These are phyloP conservation scores for Xanthoconium separans DNA, from an alignment of 1,284 basidiomycete species.

Conservation along the genomic window DNA sequence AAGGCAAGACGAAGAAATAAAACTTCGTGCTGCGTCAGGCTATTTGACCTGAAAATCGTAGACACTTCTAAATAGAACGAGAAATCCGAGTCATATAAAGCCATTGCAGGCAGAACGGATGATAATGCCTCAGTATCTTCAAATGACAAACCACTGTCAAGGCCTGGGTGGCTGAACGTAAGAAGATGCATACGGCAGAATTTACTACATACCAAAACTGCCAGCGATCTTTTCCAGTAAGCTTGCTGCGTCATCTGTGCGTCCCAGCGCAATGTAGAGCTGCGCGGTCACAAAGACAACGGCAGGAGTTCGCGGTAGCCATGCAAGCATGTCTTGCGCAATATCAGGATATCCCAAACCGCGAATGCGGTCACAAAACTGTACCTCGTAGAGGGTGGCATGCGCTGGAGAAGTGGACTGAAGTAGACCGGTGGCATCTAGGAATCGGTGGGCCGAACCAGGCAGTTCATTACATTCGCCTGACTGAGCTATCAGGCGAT, in stretches of 20 bases:
- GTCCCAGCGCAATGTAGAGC: constrained; percentile 67
- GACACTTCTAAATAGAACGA: constrained; percentile 78
- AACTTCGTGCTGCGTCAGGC: constrained; percentile 61
- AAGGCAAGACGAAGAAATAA: constrained; percentile 77
- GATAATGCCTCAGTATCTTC: constrained; percentile 67
- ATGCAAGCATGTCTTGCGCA: constrained; percentile 64
- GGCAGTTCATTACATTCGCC: constrained; percentile 47
- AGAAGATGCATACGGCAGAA: constrained; percentile 5
- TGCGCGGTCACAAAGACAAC: constrained; percentile 73
- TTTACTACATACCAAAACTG: constrained; percentile 58
- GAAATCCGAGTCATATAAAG: constrained; percentile 59
- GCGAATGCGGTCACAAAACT: constrained; percentile 70
- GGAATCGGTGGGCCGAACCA: constrained; percentile 62
- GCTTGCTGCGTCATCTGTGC: constrained; percentile 70
- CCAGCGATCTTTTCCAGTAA: constrained; percentile 77
- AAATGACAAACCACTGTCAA: constrained; percentile 48
- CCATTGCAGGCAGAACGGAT: constrained; percentile 58
- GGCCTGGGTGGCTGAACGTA: constrained; percentile 39
- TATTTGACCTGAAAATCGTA: constrained; percentile 66
- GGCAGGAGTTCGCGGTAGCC: constrained; percentile 76
- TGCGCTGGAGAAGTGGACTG: constrained; percentile 62
- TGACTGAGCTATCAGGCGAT: constrained; percentile 61
- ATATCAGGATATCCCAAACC: constrained; percentile 63
- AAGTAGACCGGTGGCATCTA: constrained; percentile 64
- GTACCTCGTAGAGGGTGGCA: constrained; percentile 65